Evolutionary conservation across 2,329 filamentous ascomycete species (phyloP).

Genomic region (Mariannaea sp.): DNA sequence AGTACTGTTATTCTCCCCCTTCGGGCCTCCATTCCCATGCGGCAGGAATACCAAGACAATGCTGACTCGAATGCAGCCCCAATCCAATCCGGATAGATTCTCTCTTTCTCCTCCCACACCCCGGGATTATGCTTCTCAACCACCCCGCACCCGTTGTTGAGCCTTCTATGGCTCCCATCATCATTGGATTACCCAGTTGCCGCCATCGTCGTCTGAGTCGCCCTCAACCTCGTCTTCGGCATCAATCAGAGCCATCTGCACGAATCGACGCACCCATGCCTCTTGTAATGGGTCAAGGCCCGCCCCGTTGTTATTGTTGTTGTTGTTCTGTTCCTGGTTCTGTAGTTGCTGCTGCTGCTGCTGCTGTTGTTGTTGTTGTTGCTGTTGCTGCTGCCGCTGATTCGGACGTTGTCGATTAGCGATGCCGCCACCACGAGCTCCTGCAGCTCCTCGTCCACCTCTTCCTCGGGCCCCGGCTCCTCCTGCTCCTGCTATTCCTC

Average conservation of each 20-base stretch:
- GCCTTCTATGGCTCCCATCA: not conserved
- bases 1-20: not conserved
- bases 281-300: constrained; percentile 53
- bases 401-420: constrained; percentile 32
- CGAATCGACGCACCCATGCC: constrained; percentile 60
- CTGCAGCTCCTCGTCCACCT: constrained; percentile 26
- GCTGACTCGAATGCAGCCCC: constrained; percentile 9
- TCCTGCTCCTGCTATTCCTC: constrained; percentile 34
- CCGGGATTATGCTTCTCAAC: not conserved
- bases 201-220: constrained; percentile 45
- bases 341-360: constrained; percentile 31
- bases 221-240: constrained; percentile 56
- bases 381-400: constrained; percentile 28
- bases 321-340: constrained; percentile 22
- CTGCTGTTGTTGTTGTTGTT: constrained; percentile 25
- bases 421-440: constrained; percentile 21
- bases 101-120: constrained; percentile 2
- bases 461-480: constrained; percentile 26
- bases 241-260: constrained; percentile 58
- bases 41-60: not conserved
- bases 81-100: constrained; percentile 3
- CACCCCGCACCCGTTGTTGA: not conserved
- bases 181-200: constrained; percentile 36
- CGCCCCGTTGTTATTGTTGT: constrained; percentile 27
- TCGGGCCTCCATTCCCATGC: constrained; percentile 4